Conservation (phyloP, 2,329 filamentous ascomycete species). For the Ambrosiella xylebori region DNA sequence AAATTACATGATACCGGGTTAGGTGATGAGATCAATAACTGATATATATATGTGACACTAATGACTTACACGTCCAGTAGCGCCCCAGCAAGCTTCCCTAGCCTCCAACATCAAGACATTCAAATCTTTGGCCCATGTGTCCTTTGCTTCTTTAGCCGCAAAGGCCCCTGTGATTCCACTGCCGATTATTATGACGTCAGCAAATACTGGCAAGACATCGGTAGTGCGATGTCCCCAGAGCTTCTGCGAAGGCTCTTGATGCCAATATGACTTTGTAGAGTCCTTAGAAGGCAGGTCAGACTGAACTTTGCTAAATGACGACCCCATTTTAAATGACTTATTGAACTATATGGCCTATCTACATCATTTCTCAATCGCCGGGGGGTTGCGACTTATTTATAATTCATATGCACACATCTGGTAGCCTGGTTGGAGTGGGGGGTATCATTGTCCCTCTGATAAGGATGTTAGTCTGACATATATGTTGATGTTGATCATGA, state of each 20-base stretch:
- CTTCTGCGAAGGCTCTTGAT: constrained; percentile 44
- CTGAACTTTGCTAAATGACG: constrained; percentile 17
- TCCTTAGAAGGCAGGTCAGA: constrained; percentile 41
- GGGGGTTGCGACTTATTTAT: neutral
- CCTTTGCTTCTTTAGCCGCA: constrained; percentile 45
- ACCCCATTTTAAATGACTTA: neutral
- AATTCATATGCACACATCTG: neutral
- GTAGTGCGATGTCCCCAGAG: constrained; percentile 55
- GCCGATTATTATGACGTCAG: constrained; percentile 56
- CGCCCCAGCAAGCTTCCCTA: constrained; percentile 63
- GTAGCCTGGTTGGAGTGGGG: neutral
- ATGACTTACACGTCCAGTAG: constrained; percentile 55
- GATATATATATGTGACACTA: neutral
- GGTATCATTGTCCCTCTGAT: neutral
- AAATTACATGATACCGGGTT: neutral
- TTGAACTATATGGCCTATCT: neutral
- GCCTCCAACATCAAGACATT: constrained; percentile 60
- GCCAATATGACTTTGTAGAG: constrained; percentile 57
- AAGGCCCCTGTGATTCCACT: constrained; percentile 63
- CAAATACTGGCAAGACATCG: constrained; percentile 37
- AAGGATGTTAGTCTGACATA: neutral
- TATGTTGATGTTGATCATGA: neutral
- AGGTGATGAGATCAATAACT: neutral
- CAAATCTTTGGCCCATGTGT: constrained; percentile 24
- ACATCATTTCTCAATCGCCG: neutral